Base-by-base conservation (phyloP, 192 early-diverging fungal genomes). In the Entophlyctis luteolus region DNA sequence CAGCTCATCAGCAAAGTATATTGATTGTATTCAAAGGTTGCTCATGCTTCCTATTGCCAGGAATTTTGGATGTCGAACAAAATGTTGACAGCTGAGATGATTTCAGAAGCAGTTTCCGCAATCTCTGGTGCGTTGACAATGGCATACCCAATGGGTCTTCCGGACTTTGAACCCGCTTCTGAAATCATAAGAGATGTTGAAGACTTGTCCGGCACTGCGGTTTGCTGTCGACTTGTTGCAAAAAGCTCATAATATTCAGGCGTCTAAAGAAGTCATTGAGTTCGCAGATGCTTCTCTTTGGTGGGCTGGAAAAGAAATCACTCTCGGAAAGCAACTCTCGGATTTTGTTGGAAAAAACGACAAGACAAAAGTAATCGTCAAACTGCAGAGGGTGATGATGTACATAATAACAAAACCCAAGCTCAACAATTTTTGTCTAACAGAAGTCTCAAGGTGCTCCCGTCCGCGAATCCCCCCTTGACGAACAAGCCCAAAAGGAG, bases 301-400 rank as follows among this genome's bases (percentile, higher is more conserved):
- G 85, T 83, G 82, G 82, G 85, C 85, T 0, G 75, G 74, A 36
- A 86, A 86, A 67, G 85, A 86, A 55, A 69, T 86, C 12, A 46
- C 54, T 35, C 60, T 52, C 16, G 79, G 77, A 27, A 85, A 85
- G 48, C 33, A 67, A 20, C 72, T 84, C 18, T 63, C 68, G 18
- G 82, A 86, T 60, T 86, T 75, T 55, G 70, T 80, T 6, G 85
- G 85, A 28, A 77, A 72, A 48, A 86, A 86, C 53, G 83, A 86
- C 20, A 86, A 86, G 53, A 83, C 79, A n/a, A 83, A 77, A 54
- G 69, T 81, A 23, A 72, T 85, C 39, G 73, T 72, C 8, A 86
- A 85, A 62, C 59, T 86, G 4, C 79, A 81, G 55, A 84, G 79
- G 76, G 79, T 82, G 23, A 22, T 65, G 42, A 67, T 28, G 3